These are phyloP conservation scores for Elsinoe batatas DNA, from an alignment of 2,329 filamentous ascomycete species.

Conservation along the genomic window DNA sequence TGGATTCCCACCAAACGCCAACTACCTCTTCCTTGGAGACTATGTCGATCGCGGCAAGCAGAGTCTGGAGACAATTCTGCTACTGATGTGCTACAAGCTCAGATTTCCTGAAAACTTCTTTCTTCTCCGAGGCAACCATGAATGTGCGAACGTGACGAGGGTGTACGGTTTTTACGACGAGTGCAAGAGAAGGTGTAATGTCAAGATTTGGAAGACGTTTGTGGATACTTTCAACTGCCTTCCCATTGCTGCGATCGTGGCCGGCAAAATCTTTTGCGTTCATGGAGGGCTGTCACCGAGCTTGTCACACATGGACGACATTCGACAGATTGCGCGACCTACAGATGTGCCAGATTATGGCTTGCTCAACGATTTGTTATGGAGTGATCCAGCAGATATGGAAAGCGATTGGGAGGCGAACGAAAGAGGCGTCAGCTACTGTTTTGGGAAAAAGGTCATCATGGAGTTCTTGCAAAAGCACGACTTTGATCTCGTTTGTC, in stretches of 20 bases:
- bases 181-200: slow-evolving; percentile 90
- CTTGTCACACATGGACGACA: slow-evolving; percentile 95
- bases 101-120: slow-evolving; percentile 98
- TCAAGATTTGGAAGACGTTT: slow-evolving; percentile 98
- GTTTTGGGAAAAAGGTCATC: slow-evolving; percentile 96
- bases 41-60: slow-evolving; percentile 97
- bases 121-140: slow-evolving; percentile 85
- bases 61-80: slow-evolving; percentile 84
- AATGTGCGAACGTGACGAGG: slow-evolving; percentile 90
- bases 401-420: slow-evolving; percentile 93
- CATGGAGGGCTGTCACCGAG: slow-evolving; percentile 90
- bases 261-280: slow-evolving; percentile 95
- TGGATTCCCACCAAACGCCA: slow-evolving; percentile 82
- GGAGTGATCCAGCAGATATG: slow-evolving; percentile 98
- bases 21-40: slow-evolving; percentile 90
- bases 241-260: slow-evolving; percentile 92
- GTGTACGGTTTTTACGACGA: slow-evolving; percentile 98
- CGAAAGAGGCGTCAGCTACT: slow-evolving; percentile 93
- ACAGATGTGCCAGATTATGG: slow-evolving; percentile 98
- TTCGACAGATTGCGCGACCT: slow-evolving; percentile 86
- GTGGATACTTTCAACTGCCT: slow-evolving; percentile 93
- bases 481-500: slow-evolving; percentile 94
- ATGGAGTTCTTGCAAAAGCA: slow-evolving; percentile 89
- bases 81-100: slow-evolving; percentile 91
- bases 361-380: slow-evolving; percentile 84